Conservation (phyloP, 2,329 filamentous ascomycete genomes). For the Ophiocordyceps camponoti-saundersi region DNA sequence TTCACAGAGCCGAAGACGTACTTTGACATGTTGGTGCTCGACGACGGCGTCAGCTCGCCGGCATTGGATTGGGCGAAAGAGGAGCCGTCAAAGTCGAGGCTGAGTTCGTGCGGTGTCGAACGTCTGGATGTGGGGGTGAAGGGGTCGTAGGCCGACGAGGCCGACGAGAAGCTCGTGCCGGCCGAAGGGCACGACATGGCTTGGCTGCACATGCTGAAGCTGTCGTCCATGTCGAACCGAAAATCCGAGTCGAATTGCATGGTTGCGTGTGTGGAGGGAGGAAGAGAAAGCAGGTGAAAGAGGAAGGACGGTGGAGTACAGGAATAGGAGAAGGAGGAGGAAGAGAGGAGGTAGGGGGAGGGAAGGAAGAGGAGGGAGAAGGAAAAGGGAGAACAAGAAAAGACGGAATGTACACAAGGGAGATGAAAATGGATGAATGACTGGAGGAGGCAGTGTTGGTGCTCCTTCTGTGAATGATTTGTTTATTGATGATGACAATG, state of each 20-base stretch:
- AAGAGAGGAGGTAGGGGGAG: not conserved
- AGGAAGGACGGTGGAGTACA: not conserved
- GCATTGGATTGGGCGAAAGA: slow-evolving; percentile 11
- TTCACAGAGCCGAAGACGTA: slow-evolving; percentile 18
- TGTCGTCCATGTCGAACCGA: slow-evolving; percentile 21
- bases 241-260: slow-evolving; percentile 23
- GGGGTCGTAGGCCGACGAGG: slow-evolving; percentile 22
- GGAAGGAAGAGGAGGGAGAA: not conserved
- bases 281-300: not conserved
- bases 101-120: slow-evolving; percentile 22
- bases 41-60: slow-evolving; percentile 19
- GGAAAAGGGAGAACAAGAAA: not conserved
- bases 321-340: not conserved
- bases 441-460: no score
- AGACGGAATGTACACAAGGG: not conserved
- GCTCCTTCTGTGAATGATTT: no score
- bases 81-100: slow-evolving; percentile 19
- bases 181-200: slow-evolving; percentile 18
- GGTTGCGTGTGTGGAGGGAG: slow-evolving; percentile 3
- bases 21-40: slow-evolving; percentile 13
- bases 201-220: slow-evolving; percentile 20
- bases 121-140: slow-evolving; percentile 27
- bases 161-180: slow-evolving; percentile 21
- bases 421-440: not conserved
- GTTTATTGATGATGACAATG: not conserved